phyloP scores from a whole-genome alignment of 1,139 yeast genomes.

The Diutina ranongensis region DNA sequence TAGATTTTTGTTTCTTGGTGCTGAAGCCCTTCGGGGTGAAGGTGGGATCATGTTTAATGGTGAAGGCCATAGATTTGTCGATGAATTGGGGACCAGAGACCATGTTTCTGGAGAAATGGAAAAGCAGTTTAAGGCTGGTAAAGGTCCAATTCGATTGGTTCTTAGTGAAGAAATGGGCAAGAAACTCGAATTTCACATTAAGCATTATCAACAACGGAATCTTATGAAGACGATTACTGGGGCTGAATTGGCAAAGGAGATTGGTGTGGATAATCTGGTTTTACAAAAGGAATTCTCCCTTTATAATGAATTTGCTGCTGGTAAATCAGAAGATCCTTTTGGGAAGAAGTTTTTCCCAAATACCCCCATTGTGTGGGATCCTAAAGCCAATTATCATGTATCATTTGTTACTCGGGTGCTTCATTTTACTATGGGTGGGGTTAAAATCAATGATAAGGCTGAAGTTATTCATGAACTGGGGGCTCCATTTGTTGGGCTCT shows the following conservation, averaged over 20 bases:
- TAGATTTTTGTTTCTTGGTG: constrained; percentile 57
- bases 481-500: constrained; percentile 45
- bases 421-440: constrained; percentile 85
- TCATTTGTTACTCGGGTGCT: constrained; percentile 63
- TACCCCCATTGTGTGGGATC: constrained; percentile 28
- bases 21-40: constrained; percentile 68
- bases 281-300: constrained; percentile 27
- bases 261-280: constrained; percentile 20
- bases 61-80: constrained; percentile 57
- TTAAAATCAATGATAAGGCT: constrained; percentile 47
- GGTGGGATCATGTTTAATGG: constrained; percentile 62
- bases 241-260: constrained; percentile 34
- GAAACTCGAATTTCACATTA: constrained; percentile 43
- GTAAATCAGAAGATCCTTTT: constrained; percentile 30
- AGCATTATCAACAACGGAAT: constrained; percentile 57
- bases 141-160: constrained; percentile 41
- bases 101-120: constrained; percentile 52
- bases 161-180: constrained; percentile 33
- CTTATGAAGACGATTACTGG: constrained; percentile 46
- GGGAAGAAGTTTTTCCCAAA: constrained; percentile 43
- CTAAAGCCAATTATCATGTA: constrained; percentile 28
- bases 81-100: constrained; percentile 64
- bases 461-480: constrained; percentile 38
- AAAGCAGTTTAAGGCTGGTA: constrained; percentile 29
- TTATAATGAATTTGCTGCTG: constrained; percentile 37